These are phyloP conservation scores for Amanita muscaria DNA, from an alignment of 768 basidiomycete species.

Conservation along the genomic window DNA sequence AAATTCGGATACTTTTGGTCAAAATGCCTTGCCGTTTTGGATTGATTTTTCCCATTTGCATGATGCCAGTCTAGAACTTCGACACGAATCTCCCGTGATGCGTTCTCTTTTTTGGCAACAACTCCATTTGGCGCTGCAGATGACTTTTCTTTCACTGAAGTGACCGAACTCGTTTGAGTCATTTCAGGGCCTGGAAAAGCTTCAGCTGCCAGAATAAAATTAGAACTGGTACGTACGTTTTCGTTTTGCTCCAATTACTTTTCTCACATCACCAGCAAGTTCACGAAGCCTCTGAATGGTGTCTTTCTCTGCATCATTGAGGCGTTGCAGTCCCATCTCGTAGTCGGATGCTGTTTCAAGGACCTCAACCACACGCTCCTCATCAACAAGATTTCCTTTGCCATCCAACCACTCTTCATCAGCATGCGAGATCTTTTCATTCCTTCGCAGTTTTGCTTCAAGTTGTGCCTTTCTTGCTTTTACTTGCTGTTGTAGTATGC, in stretches of 20 bases:
- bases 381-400: conserved; percentile 17
- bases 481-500: conserved; percentile 9
- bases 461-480: conserved; percentile 8
- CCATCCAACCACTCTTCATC: conserved; percentile 17
- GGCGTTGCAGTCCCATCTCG: conserved; percentile 10
- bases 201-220: too few relatives aligned
- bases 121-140: not conserved
- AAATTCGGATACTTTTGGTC: conserved; percentile 23
- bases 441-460: conserved; percentile 1
- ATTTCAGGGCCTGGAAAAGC: too few relatives aligned
- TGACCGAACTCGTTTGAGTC: not conserved
- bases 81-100: conserved; percentile 25
- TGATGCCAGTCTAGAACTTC: conserved; percentile 30
- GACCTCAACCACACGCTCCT: conserved; percentile 13
- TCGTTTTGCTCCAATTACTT: not conserved
- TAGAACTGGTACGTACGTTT: not conserved
- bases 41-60: conserved; percentile 24
- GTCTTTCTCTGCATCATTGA: not conserved
- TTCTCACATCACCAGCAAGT: not conserved
- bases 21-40: conserved; percentile 23
- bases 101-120: conserved; percentile 21
- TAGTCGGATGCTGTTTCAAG: conserved; percentile 16
- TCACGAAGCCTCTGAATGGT: not conserved
- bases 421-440: conserved; percentile 9
- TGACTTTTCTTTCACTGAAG: not conserved